Percentiles rank a stretch among this genome's conserved stretches.
These are phyloP conservation scores for Funneliformis caledonium DNA, from an alignment of 371 early-diverging fungal species.

Conservation along the genomic window DNA sequence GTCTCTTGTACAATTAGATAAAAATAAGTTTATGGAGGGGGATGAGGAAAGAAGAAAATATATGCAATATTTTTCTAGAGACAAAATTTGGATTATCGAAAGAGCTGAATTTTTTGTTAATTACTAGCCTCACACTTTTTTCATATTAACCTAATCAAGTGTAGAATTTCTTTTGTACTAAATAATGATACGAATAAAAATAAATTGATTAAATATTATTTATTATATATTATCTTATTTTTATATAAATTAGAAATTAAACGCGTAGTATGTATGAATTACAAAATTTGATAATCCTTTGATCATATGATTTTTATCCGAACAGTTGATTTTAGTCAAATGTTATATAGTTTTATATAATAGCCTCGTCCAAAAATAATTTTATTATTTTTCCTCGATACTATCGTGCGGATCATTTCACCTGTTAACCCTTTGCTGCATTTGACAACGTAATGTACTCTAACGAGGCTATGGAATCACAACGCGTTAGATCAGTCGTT, in stretches of 20 bases:
- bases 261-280: no score
- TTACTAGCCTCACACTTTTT: neutral
- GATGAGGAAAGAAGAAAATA: neutral
- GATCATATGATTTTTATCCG: neutral
- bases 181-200: no score
- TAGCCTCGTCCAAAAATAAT: neutral
- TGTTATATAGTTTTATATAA: neutral
- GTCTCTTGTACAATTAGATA: neutral
- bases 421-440: slow-evolving; percentile 7
- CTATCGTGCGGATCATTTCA: neutral
- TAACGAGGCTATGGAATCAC: slow-evolving; percentile 25
- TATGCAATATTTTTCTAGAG: neutral
- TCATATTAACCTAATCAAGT: no score
- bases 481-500: slow-evolving; percentile 33
- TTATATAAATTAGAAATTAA: no score
- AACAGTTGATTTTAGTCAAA: neutral
- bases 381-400: neutral
- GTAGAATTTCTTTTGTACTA: no score
- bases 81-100: slow-evolving; percentile 5
- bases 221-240: no score
- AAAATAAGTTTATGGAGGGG: neutral
- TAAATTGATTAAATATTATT: no score
- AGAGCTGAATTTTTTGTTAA: slow-evolving; percentile 4
- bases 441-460: neutral
- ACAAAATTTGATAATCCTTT: neutral